Evolutionary conservation across 805 yeast species (phyloP), one percentile per base, ranked within the genome.

Genomic region (Candida taoyuanica): DNA sequence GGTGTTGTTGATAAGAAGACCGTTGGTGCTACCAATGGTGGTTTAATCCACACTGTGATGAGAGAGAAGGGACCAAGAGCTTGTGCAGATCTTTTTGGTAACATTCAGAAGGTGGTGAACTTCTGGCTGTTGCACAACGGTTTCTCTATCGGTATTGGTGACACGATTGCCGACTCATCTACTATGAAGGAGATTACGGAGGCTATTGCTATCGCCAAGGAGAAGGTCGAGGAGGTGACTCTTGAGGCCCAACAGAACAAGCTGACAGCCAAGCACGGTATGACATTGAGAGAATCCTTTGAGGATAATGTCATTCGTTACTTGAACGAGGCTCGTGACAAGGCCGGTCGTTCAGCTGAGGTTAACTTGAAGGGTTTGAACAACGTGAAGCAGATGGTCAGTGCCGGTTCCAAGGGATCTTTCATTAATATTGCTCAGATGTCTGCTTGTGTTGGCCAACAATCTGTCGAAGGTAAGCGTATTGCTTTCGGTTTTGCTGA

Each of bases 381-480:
- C 61, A 91, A 91, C 57, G 99, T 93, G 50, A 93, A 93, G 62
- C 99, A 93, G 72, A 93, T 93, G 99, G 98, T 93, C 35, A 83
- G 91, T 49, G 93, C 98, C 12, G 99, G 99, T 57, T 93, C 99
- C 23, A 93, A 93, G 67, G 99, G 99, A 73, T 93, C 98, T 13
- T 93, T 91, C 64, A 93, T 93, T 64, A 93, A 93, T 63, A 93
- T 93, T 62, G 95, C 99, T 17, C 98, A 89, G 69, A 93, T 93
- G 98, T 88, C 97, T 29, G 98, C 98, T 9, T 93, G 98, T 83
- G 98, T 93, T 20, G 98, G 98, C 55, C 99, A 93, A 66, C 99
- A 93, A 63, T 93, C 95, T 67, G 98, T 93, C 32, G 98, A 93
- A 70, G 99, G 99, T 77, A 93, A 86, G 64, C 95, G 99, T 76